Percentiles rank a stretch among this genome's conserved stretches.
These are phyloP conservation scores for Dipteronia sinensis DNA, from an alignment of 345 rosid genomes.

Conservation along the genomic window DNA sequence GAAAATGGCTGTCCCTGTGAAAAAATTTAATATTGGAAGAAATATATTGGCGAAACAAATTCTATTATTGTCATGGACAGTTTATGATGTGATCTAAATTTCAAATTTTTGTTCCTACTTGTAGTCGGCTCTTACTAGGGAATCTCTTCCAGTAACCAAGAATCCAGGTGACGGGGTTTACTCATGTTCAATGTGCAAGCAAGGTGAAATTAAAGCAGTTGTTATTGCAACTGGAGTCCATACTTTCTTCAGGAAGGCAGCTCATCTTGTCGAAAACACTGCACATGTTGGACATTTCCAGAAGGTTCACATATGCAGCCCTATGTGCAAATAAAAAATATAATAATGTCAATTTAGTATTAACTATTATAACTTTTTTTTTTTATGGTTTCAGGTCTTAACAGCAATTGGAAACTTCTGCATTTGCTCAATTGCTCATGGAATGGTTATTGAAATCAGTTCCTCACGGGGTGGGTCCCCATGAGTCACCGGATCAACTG, in stretches of 20 bases:
- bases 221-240: conserved; percentile 45
- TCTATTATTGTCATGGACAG: background rate
- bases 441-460: conserved; percentile 41
- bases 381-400: conserved; percentile 33
- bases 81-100: background rate
- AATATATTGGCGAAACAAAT: too few relatives aligned
- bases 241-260: conserved; percentile 44
- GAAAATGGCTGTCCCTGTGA: too few relatives aligned
- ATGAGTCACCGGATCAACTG: too few relatives aligned
- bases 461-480: too few relatives aligned
- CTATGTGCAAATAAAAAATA: background rate
- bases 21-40: too few relatives aligned
- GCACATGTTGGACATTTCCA: conserved; percentile 40
- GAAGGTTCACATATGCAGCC: conserved; percentile 16
- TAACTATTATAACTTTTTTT: conserved; percentile 3
- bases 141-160: conserved; percentile 49
- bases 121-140: conserved; percentile 60
- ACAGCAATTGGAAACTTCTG: conserved; percentile 46
- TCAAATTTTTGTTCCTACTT: conserved; percentile 1
- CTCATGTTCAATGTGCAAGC: conserved; percentile 49
- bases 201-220: conserved; percentile 43
- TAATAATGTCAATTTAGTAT: background rate
- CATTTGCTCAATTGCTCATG: conserved; percentile 43
- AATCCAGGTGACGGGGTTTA: conserved; percentile 37
- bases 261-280: conserved; percentile 46